Conservation (phyloP, 371 early-diverging fungal genomes). For the Mucor velutinosus region DNA sequence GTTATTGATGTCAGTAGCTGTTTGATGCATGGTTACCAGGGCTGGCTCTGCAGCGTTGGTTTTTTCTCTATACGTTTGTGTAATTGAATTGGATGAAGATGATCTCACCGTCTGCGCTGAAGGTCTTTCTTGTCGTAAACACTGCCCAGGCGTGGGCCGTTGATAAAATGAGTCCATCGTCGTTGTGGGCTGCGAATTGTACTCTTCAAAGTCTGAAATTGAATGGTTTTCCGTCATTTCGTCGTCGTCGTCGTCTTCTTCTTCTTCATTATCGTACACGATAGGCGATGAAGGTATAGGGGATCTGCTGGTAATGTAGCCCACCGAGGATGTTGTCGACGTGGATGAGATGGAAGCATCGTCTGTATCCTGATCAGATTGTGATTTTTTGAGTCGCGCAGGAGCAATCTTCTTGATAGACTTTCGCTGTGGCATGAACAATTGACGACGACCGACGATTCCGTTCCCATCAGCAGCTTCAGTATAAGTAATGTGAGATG, state of each 20-base stretch:
- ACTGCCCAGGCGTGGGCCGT: constrained; percentile 7
- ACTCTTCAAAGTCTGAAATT: background rate
- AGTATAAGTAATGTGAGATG: background rate
- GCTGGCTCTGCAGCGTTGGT: constrained; percentile 27
- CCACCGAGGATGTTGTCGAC: constrained; percentile 13
- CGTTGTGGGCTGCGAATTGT: background rate
- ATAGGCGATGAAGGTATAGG: constrained; percentile 7
- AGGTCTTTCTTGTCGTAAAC: background rate
- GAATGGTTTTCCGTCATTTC: background rate
- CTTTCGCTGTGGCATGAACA: background rate
- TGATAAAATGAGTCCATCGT: constrained; percentile 5
- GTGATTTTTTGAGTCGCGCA: constrained; percentile 44
- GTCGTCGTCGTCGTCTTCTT: background rate
- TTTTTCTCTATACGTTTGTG: constrained; percentile 22
- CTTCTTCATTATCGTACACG: background rate
- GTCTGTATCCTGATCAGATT: constrained; percentile 39
- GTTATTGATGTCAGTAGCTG: constrained; percentile 26
- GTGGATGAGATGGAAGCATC: constrained; percentile 33
- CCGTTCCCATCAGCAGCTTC: background rate
- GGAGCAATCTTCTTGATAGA: constrained; percentile 50
- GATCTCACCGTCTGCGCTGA: background rate
- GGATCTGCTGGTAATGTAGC: constrained; percentile 10
- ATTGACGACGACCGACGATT: background rate
- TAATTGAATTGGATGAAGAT: constrained; percentile 13
- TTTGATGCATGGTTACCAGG: constrained; percentile 28